Conservation (phyloP, 139 green algal genomes). For the Chlorella sp. region DNA sequence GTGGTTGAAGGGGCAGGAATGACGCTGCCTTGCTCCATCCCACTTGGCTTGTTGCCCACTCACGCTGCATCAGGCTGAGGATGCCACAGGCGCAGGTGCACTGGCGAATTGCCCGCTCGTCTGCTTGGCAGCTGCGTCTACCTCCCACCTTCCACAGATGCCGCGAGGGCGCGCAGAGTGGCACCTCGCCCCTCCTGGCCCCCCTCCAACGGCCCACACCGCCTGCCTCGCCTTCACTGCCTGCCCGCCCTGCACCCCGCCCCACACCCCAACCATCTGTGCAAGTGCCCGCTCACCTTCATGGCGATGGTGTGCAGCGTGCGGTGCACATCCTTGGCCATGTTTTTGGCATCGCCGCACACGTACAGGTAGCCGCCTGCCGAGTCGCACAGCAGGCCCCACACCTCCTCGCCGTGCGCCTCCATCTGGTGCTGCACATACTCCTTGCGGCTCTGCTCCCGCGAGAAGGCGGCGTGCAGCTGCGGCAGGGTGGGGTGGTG, state of each 20-base stretch:
- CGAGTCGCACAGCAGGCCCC: conserved; percentile 29
- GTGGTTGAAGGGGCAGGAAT: not conserved
- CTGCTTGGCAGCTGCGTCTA: too few relatives aligned
- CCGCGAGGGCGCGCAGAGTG: too few relatives aligned
- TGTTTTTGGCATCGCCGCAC: conserved; percentile 95
- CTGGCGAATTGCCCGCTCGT: too few relatives aligned
- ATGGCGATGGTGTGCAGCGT: conserved; percentile 32
- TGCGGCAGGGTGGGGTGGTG: not conserved
- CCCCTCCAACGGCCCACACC: too few relatives aligned
- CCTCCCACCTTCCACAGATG: too few relatives aligned
- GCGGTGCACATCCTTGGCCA: conserved; percentile 96
- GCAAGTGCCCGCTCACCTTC: not conserved
- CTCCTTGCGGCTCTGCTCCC: conserved; percentile 70
- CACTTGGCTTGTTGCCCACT: too few relatives aligned
- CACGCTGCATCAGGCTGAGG: too few relatives aligned
- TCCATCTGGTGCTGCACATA: conserved; percentile 93
- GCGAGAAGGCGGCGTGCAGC: conserved; percentile 84
- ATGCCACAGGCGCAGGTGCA: too few relatives aligned
- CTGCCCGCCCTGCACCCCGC: too few relatives aligned
- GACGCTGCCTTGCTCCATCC: conserved; percentile 33
- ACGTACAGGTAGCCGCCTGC: conserved; percentile 86
- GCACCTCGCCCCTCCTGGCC: too few relatives aligned
- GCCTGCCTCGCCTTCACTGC: too few relatives aligned
- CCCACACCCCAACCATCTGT: too few relatives aligned
- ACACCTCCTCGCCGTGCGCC: conserved; percentile 52